A percentile compares a stretch with the other conserved stretches of the same genome.
phyloP scores from a whole-genome alignment of 768 basidiomycete species.

The Lactifluus pinguis region DNA sequence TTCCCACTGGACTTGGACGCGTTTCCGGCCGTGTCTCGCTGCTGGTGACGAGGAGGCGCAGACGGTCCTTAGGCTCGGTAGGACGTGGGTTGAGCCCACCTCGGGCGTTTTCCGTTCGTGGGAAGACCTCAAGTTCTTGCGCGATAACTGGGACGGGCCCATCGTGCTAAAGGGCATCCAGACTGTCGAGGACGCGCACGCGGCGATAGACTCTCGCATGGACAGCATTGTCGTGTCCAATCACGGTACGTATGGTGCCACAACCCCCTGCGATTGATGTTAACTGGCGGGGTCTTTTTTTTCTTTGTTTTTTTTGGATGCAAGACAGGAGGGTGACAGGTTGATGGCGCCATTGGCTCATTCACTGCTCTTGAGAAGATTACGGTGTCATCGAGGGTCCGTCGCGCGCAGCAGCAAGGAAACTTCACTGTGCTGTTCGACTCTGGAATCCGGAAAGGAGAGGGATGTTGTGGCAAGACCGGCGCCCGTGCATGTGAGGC shows the following conservation, averaged over 20 bases:
- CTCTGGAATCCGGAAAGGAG: slow-evolving; percentile 76
- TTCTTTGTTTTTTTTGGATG: no score
- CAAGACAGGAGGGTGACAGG: slow-evolving; percentile 52
- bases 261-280: not conserved
- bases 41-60: slow-evolving; percentile 41
- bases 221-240: slow-evolving; percentile 78
- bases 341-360: slow-evolving; percentile 72
- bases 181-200: slow-evolving; percentile 58
- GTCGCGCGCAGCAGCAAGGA: slow-evolving; percentile 47
- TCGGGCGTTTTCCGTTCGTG: slow-evolving; percentile 57
- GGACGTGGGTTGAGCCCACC: slow-evolving; percentile 55
- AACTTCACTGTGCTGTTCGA: slow-evolving; percentile 65
- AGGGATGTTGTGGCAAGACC: no score
- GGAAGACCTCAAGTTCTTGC: slow-evolving; percentile 62
- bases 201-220: slow-evolving; percentile 51
- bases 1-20: slow-evolving; percentile 55
- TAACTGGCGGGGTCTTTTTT: not conserved
- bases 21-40: slow-evolving; percentile 32
- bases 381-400: slow-evolving; percentile 50
- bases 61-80: slow-evolving; percentile 40
- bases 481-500: no score
- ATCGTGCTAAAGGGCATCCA: slow-evolving; percentile 78
- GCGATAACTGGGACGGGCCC: slow-evolving; percentile 70
- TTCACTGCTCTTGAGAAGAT: slow-evolving; percentile 64
- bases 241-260: slow-evolving; percentile 41